Base-by-base conservation (phyloP, 495 filamentous ascomycete species). In the Apodospora peruviana region DNA sequence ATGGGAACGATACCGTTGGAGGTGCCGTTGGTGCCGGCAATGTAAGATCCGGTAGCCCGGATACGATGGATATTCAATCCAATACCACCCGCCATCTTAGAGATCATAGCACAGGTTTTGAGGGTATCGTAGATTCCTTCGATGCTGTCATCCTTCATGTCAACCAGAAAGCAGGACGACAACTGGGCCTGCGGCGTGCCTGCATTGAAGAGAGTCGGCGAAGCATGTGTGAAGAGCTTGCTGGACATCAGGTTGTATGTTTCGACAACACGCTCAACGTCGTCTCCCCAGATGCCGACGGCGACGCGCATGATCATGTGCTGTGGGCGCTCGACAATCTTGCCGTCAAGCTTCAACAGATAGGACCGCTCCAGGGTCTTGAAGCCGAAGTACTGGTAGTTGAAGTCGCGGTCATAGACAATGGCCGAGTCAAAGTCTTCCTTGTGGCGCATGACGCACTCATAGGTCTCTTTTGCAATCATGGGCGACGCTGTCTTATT, bases 301-400 rank as follows among this genome's bases (percentile, higher is more conserved):
- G 93, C 82, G 35, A 98, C 93, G 73, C 93, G 88, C 93, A 98
- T 98, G 61, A 98, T 88, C 88, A 97, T 87, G 71, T 98, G 93
- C 69, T 98, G 93, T 40, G 93, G 93, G 54, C 93, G 81, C 77
- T 98, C 93, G 5, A 89, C 91, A 60, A 97, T 86, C 68, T 93
- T 91, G 54, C 90, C 91, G 56, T 96, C 78, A 48, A 95, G 84
- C 47, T 90, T 87, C 25, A 98, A 81, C 20, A 98, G 84, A 61
- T 98, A 98, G 63, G 93, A 97, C 43, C 93, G 85, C 77, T 98
- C 93, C 35, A 98, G 78, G 2, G 93, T 98, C 82, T 98, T 98
- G 84, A 98, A 98, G 48, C 93, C 93, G 50, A 98, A 98, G 75
- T 90, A 98, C 75, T 98, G 95, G 75, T 98, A 98, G 78, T 97